Evolutionary conservation across 306 rosid species (phyloP), one percentile per base, ranked within the genome.

Genomic region (Adenanthera pavonina): DNA sequence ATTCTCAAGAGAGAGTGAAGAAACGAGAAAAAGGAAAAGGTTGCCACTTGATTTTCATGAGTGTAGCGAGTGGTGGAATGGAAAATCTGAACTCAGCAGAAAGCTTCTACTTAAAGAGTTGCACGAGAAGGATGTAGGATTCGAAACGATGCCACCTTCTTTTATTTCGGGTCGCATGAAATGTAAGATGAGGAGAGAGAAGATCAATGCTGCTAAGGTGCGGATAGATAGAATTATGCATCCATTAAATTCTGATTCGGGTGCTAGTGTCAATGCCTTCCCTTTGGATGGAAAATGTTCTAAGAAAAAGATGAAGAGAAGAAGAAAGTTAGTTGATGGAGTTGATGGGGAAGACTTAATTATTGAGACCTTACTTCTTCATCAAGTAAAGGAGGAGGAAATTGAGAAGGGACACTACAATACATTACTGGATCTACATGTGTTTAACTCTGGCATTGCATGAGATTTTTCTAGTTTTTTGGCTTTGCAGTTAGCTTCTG

Each of bases 371-470:
- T 95, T 94, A 20, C 86, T 92, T 67, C 95, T 92, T 70, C 95
- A 91, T 86, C 76, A 82, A 40, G 98, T 92, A 47, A 91, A 86
- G 79, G 95, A 88, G 44, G 93, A 90, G 82, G 94, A 92, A 84
- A 94, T 92, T 48, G 97, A 90, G 94, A 92, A 86, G 82, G 98
- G 98, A n/a, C 87, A 89, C 80, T 94, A 92, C 79, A 89, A 86
- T 78, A 84, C 88, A 15, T 86, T 92, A 77, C 66, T 94, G 78
- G 92, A 84, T 72, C 78, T 91, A 59, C 78, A 92, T 62, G 98
- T 94, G 48, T 94, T 92, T 56, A 83, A 84, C 78, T 85, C 86
- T n/a, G 89, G 91, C 19, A 33, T 75, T 49, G 75, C 81, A 69
- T 81, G 80, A 76, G 77, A 70, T 73, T 3, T 44, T 72, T 74